Conservation (phyloP, 768 basidiomycete genomes). For the Tulasnella sp. region DNA sequence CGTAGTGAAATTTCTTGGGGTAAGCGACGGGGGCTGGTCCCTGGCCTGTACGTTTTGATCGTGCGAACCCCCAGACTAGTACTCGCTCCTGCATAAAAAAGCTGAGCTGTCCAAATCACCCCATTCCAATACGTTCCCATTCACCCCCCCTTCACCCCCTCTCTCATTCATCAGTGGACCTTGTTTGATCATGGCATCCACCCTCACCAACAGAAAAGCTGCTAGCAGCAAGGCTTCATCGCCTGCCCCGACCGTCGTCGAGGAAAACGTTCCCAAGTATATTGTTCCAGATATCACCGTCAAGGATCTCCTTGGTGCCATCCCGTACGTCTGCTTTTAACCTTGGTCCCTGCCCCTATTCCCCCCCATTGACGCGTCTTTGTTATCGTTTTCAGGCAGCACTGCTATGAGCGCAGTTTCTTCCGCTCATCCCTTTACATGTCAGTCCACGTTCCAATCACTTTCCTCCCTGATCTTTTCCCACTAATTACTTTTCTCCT, state of each 20-base stretch:
- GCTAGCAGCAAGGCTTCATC: constrained; percentile 19
- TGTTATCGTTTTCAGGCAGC: constrained; percentile 26
- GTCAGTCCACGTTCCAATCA: constrained; percentile 18
- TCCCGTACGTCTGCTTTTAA: constrained; percentile 30
- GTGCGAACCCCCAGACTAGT: not conserved
- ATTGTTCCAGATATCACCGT: constrained; percentile 35
- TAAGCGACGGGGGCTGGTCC: not conserved
- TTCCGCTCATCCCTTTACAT: constrained; percentile 35
- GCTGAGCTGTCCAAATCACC: not conserved
- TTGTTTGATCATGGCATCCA: constrained; percentile 1
- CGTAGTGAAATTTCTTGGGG: not conserved
- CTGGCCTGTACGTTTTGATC: not conserved
- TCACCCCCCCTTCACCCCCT: not conserved
- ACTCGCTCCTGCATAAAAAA: not conserved
- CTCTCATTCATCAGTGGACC: not conserved
- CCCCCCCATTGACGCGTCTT: not conserved
- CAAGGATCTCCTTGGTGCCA: constrained; percentile 37
- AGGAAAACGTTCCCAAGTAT: constrained; percentile 27
- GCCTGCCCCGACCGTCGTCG: constrained; percentile 6
- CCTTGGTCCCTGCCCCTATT: not conserved
- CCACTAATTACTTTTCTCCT: not conserved
- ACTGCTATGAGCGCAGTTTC: constrained; percentile 42
- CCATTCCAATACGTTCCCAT: not conserved
- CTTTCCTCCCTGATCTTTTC: not conserved
- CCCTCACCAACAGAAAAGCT: constrained; percentile 7